A percentile compares a stretch with the other conserved stretches of the same genome.
phyloP scores from a whole-genome alignment of 345 rosid genomes.

The Ricinus communis region DNA sequence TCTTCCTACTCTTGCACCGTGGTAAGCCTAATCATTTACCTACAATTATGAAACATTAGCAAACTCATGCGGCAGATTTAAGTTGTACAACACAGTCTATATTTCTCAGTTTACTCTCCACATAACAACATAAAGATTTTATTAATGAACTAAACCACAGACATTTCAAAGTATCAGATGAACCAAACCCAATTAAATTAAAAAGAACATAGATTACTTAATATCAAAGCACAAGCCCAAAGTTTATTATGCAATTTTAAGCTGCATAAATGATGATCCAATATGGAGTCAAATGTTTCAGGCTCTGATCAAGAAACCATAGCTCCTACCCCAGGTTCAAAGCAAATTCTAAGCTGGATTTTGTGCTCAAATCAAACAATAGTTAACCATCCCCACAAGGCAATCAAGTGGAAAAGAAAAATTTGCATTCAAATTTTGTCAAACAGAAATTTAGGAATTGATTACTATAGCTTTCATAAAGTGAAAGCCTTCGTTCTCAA shows the following conservation, averaged over 20 bases:
- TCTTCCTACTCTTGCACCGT: constrained; percentile 21
- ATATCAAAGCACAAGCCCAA: not conserved
- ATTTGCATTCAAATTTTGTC: not conserved
- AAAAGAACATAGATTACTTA: not conserved
- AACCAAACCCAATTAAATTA: not conserved
- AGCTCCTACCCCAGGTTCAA: not conserved
- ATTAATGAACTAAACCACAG: not conserved
- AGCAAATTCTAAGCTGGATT: not conserved
- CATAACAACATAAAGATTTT: not conserved
- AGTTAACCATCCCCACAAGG: not conserved
- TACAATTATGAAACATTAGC: constrained; percentile 8
- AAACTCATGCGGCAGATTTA: constrained; percentile 1
- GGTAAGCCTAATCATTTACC: constrained; percentile 32
- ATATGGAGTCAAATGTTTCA: not conserved
- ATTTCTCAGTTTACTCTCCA: not conserved
- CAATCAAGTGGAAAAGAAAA: not conserved
- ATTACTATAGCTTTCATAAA: not conserved
- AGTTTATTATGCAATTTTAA: not conserved
- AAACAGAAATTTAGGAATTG: not conserved
- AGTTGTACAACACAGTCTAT: not conserved
- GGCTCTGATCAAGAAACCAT: too few relatives aligned
- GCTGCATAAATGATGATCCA: not conserved
- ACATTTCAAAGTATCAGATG: not conserved
- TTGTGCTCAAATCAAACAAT: not conserved
- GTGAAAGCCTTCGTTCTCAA: not conserved